These are phyloP conservation scores for Talaromyces sp. DNA, from an alignment of 2,329 filamentous ascomycete species.

Conservation along the genomic window DNA sequence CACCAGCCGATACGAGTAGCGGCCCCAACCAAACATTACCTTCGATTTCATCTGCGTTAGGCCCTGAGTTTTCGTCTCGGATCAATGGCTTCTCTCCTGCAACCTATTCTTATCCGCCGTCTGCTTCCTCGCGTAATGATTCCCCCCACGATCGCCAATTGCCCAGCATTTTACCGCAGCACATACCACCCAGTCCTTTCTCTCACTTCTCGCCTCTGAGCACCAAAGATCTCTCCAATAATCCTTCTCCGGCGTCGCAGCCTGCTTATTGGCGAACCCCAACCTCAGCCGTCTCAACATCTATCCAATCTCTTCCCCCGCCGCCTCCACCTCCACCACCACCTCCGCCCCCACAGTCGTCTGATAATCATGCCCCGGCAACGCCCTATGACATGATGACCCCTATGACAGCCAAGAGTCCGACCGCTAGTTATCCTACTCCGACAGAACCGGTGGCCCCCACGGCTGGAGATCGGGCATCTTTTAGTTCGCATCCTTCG, in stretches of 20 bases:
- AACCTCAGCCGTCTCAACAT: constrained; percentile 1
- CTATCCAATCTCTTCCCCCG: constrained; percentile 4
- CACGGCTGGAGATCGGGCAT: constrained; percentile 24
- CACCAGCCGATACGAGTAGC: constrained; percentile 34
- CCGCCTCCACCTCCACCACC: constrained; percentile 29
- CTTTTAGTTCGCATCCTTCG: constrained; percentile 25
- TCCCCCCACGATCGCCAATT: constrained; percentile 35
- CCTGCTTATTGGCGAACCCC: constrained; percentile 32
- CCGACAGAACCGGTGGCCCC: constrained; percentile 39
- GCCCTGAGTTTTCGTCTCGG: constrained; percentile 31
- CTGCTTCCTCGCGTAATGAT: constrained; percentile 30
- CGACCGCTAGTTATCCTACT: constrained; percentile 43
- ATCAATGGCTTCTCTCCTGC: constrained; percentile 29
- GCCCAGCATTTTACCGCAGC: constrained; percentile 32
- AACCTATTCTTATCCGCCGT: constrained; percentile 29
- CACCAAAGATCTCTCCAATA: constrained; percentile 37
- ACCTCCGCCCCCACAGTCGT: constrained; percentile 24
- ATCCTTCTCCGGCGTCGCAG: constrained; percentile 40
- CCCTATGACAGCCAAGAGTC: constrained; percentile 38
- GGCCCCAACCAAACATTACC: constrained; percentile 40
- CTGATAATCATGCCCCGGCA: not conserved
- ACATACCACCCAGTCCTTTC: constrained; percentile 39
- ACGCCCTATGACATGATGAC: constrained; percentile 33
- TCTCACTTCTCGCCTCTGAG: constrained; percentile 44
- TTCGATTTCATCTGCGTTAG: constrained; percentile 44